Conservation (phyloP, 2,329 filamentous ascomycete species). For the Monosporascus sp. region DNA sequence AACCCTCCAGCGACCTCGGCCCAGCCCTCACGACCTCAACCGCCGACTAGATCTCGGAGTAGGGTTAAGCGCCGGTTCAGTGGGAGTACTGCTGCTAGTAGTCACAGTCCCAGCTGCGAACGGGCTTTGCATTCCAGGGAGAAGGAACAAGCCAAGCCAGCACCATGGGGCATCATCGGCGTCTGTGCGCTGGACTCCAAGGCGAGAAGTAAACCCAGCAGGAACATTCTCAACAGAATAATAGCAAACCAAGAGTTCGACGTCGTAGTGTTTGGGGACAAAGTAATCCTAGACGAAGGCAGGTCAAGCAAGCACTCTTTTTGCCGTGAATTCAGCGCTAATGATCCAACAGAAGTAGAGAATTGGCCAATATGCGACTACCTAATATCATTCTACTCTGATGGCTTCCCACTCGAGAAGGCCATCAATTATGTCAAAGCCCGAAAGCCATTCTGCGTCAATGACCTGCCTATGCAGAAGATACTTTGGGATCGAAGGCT, state of each 20-base stretch:
- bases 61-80: slow-evolving; percentile 71
- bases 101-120: slow-evolving; percentile 73
- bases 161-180: slow-evolving; percentile 67
- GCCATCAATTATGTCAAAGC: slow-evolving; percentile 92
- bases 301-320: slow-evolving; percentile 17
- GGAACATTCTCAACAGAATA: slow-evolving; percentile 90
- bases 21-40: slow-evolving; percentile 32
- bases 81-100: slow-evolving; percentile 75
- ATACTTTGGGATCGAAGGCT: slow-evolving; percentile 92
- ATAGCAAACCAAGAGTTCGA: slow-evolving; percentile 92
- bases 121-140: slow-evolving; percentile 49
- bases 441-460: slow-evolving; percentile 93
- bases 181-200: slow-evolving; percentile 95
- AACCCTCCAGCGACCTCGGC: slow-evolving; percentile 27
- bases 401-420: slow-evolving; percentile 94
- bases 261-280: slow-evolving; percentile 96
- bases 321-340: slow-evolving; percentile 9
- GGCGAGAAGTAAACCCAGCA: slow-evolving; percentile 91
- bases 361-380: slow-evolving; percentile 61
- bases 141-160: slow-evolving; percentile 55
- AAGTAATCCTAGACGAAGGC: slow-evolving; percentile 94
- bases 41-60: slow-evolving; percentile 57
- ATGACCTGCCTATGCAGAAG: slow-evolving; percentile 96
- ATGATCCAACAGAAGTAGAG: slow-evolving; percentile 32
- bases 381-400: slow-evolving; percentile 95